Conservation (phyloP, 2,329 filamentous ascomycete genomes). For the Cladosporium sp. region DNA sequence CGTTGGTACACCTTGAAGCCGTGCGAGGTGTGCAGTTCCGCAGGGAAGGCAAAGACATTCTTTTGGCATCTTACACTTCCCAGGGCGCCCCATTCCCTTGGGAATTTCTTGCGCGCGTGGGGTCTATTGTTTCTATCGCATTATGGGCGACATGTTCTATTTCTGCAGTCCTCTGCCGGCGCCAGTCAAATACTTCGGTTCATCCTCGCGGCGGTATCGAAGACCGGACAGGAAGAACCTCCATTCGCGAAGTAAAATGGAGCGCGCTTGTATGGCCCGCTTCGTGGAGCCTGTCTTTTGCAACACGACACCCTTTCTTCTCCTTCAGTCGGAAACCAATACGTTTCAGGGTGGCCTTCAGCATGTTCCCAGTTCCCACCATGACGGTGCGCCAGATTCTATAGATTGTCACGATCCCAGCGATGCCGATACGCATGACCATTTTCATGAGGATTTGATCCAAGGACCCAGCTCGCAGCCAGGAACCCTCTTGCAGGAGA, state of each 20-base stretch:
- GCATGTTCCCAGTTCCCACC: not conserved
- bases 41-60: not conserved
- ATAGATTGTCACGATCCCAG: not conserved
- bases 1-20: conserved; percentile 9
- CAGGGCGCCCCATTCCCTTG: not conserved
- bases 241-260: conserved; percentile 13
- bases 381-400: not conserved
- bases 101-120: not conserved
- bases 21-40: not conserved
- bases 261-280: conserved; percentile 25
- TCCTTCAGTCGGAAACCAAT: not conserved
- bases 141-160: conserved; percentile 24
- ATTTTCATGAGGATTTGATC: not conserved
- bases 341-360: not conserved
- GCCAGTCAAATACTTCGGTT: conserved; percentile 12
- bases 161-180: conserved; percentile 22
- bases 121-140: not conserved
- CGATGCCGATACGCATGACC: not conserved
- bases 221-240: conserved; percentile 16
- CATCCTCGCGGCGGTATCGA: conserved; percentile 16
- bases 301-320: conserved; percentile 13
- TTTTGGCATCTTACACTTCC: not conserved
- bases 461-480: not conserved
- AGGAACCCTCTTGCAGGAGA: not conserved
- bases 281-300: conserved; percentile 26